A percentile compares a stretch with the other conserved stretches of the same genome.
These are phyloP conservation scores for Crithidia fasciculata DNA, from an alignment of 208 protist genomes.

Conservation along the genomic window DNA sequence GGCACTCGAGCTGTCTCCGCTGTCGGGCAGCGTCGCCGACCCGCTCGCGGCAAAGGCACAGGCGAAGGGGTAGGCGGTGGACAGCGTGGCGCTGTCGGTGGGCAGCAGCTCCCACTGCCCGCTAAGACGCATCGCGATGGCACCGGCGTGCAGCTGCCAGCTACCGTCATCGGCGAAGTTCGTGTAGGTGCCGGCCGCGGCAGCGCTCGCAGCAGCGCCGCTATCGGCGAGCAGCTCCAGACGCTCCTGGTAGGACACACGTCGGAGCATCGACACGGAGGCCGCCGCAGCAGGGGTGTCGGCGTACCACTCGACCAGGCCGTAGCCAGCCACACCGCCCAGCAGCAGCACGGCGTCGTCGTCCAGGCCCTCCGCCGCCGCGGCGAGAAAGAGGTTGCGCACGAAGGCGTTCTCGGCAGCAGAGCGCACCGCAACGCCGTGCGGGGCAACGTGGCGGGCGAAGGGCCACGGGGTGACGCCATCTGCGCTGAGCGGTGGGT, in stretches of 20 bases:
- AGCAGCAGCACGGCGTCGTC: constrained; percentile 25
- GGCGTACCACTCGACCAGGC: constrained; percentile 30
- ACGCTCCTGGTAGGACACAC: neutral
- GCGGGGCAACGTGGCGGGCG: constrained; percentile 11
- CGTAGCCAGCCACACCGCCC: constrained; percentile 30
- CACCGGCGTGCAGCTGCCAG: constrained; percentile 44
- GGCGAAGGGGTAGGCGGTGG: constrained; percentile 39
- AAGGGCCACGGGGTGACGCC: constrained; percentile 34
- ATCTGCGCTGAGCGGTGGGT: constrained; percentile 4
- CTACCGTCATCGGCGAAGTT: constrained; percentile 41
- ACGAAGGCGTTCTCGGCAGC: constrained; percentile 22
- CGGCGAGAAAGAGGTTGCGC: neutral
- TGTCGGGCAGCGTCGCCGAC: neutral
- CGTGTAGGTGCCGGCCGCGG: constrained; percentile 25
- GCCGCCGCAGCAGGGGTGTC: neutral
- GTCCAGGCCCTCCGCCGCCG: neutral
- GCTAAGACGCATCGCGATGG: constrained; percentile 48
- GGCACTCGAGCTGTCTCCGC: constrained; percentile 14
- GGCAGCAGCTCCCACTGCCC: constrained; percentile 50
- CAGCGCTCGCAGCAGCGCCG: neutral
- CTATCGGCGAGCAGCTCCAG: neutral
- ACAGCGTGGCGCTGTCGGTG: constrained; percentile 20
- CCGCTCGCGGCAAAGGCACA: constrained; percentile 43
- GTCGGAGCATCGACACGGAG: neutral
- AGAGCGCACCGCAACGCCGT: constrained; percentile 20